Conservation (phyloP, 2,329 filamentous ascomycete genomes). For the Endocalyx cinctus region DNA sequence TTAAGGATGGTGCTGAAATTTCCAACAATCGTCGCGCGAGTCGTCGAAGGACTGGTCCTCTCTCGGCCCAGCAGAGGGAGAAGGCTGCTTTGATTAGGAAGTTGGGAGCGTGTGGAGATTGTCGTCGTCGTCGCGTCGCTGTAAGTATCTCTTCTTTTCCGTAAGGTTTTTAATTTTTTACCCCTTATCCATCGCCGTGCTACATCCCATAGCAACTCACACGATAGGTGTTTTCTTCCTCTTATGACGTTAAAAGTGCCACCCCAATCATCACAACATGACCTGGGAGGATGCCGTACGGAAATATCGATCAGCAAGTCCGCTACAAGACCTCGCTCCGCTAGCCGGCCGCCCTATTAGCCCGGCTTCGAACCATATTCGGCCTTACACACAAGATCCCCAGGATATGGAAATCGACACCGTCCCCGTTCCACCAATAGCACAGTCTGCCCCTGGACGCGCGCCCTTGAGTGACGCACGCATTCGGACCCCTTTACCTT, state of each 20-base stretch:
- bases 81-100: conserved; percentile 57
- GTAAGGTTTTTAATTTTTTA: conserved; percentile 4
- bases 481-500: conserved; percentile 52
- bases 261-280: conserved; percentile 56
- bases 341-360: conserved; percentile 41
- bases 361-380: conserved; percentile 35
- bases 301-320: conserved; percentile 52
- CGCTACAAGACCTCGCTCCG: conserved; percentile 46
- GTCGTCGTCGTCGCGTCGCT: conserved; percentile 52
- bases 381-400: conserved; percentile 39
- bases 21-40: conserved; percentile 50
- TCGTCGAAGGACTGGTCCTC: conserved; percentile 54
- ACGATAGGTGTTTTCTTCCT: conserved; percentile 5
- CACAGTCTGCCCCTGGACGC: conserved; percentile 26
- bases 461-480: conserved; percentile 42
- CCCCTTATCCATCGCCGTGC: no score
- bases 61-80: conserved; percentile 54
- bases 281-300: conserved; percentile 55
- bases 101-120: conserved; percentile 53
- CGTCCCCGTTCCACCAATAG: conserved; percentile 23
- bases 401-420: conserved; percentile 55
- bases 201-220: no score
- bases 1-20: conserved; percentile 51
- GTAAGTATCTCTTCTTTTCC: conserved; percentile 37
- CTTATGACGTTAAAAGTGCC: conserved; percentile 39